Base-by-base conservation (phyloP, 2,329 filamentous ascomycete genomes). In the Acephala macrosclerotiorum region DNA sequence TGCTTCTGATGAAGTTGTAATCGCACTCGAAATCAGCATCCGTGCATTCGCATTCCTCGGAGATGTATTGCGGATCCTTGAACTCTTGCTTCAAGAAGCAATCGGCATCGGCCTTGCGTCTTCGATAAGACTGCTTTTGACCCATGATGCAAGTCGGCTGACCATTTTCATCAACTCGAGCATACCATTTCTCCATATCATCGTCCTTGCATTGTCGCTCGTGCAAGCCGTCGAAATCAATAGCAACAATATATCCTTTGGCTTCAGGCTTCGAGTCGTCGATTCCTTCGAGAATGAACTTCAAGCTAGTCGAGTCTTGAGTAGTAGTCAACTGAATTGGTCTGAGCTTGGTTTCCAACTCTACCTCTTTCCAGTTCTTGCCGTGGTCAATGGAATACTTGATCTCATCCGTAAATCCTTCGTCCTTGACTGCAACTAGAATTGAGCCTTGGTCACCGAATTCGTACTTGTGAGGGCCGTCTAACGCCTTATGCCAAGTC, bases 371-470 rank as follows among this genome's bases (percentile, higher is more conserved):
- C 96, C 96, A 99, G 2, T 87, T 87, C 74, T 93, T 89, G 58
- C 96, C 96, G 75, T 98, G 94, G 76, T 99, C 88, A 29, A 97
- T 81, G 0, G 96, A 98, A 78, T 95, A 99, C 42, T 79, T 83
- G 58, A 90, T 78, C 69, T 89, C 84, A 42, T 88, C 80, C 0
- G 90, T 92, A 57, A 83, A 81, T 16, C 25, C 49, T 16, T 79
- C 83, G 73, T 97, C 92, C 68, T 87, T 85, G 42, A 98, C 83
- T 3, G 96, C 96, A 35, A 98, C 85, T 35, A 99, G 82, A 22
- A 99, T 87, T 18, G 94, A 94, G 1, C 96, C 96, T 71, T 96
- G 91, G 73, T 97, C 95, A 61, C 96, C 96, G 77, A 98, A 96
- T 75, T 97, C 94, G 78, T 97, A 99, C 77, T 96, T 96, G 80